Percentiles rank a stretch among this genome's conserved stretches.
Conservation (phyloP, 106 monocot species). For the Agapanthus africanus region DNA sequence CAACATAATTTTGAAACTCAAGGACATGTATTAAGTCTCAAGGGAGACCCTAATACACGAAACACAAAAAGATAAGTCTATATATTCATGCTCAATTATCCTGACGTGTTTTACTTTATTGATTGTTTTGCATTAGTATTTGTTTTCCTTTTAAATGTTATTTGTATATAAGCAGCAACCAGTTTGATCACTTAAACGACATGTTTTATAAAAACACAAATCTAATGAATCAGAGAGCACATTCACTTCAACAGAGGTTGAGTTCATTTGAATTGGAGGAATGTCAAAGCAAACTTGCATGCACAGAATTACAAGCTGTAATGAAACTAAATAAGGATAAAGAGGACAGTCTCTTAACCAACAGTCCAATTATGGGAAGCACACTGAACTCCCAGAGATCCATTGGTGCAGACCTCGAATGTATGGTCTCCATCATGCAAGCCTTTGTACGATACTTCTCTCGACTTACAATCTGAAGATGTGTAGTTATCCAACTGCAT, state of each 20-base stretch:
- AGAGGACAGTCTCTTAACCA: slow-evolving; percentile 47
- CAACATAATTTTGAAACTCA: background rate
- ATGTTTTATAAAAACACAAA: background rate
- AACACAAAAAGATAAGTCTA: background rate
- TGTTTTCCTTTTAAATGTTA: too few species aligned
- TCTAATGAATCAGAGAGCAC: background rate
- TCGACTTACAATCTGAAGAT: slow-evolving; percentile 37
- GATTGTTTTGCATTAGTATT: too few species aligned
- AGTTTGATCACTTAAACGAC: background rate
- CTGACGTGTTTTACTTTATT: background rate
- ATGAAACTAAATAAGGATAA: slow-evolving; percentile 3
- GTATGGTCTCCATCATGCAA: slow-evolving; percentile 70
- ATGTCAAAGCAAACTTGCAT: background rate
- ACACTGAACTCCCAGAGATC: slow-evolving; percentile 40
- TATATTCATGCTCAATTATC: background rate
- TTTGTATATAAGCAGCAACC: too few species aligned
- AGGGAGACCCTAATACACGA: background rate
- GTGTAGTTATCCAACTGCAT: slow-evolving; percentile 62
- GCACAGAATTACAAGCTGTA: background rate
- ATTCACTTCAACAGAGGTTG: background rate
- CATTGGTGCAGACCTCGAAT: slow-evolving; percentile 62
- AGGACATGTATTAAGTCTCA: background rate
- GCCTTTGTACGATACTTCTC: slow-evolving; percentile 38
- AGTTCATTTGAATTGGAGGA: background rate
- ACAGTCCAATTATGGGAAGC: slow-evolving; percentile 65